Conservation (phyloP, 345 rosid genomes). For the Eucalyptus decipiens region DNA sequence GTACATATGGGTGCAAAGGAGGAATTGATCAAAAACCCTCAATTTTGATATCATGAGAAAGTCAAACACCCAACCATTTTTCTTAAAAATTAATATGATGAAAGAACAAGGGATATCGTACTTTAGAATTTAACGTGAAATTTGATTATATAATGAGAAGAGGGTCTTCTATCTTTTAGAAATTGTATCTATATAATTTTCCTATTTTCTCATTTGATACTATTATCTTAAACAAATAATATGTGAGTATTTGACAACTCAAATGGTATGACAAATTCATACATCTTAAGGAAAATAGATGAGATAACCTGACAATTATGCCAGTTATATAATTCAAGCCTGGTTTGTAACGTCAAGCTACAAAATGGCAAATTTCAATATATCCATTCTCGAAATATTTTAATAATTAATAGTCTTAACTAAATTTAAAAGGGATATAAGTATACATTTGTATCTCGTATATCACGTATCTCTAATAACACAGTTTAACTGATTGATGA, state of each 20-base stretch:
- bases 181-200: background rate
- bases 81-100: too few species aligned
- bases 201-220: background rate
- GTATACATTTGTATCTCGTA: background rate
- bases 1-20: background rate
- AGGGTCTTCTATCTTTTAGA: background rate
- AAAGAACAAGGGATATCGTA: background rate
- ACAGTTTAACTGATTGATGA: background rate
- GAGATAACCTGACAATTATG: background rate
- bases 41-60: background rate
- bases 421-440: background rate
- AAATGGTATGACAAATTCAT: background rate
- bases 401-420: background rate
- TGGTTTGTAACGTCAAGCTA: background rate
- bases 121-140: background rate
- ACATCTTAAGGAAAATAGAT: background rate
- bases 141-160: background rate
- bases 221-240: background rate
- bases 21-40: background rate
- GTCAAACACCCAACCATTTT: background rate
- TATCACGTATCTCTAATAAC: background rate
- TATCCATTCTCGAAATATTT: background rate
- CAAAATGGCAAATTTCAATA: background rate
- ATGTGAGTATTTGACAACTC: background rate
- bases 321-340: background rate